A percentile compares a stretch with the other conserved stretches of the same genome.
phyloP scores from a whole-genome alignment of 108 stramenopile species.

The Cylindrotheca closterium region DNA sequence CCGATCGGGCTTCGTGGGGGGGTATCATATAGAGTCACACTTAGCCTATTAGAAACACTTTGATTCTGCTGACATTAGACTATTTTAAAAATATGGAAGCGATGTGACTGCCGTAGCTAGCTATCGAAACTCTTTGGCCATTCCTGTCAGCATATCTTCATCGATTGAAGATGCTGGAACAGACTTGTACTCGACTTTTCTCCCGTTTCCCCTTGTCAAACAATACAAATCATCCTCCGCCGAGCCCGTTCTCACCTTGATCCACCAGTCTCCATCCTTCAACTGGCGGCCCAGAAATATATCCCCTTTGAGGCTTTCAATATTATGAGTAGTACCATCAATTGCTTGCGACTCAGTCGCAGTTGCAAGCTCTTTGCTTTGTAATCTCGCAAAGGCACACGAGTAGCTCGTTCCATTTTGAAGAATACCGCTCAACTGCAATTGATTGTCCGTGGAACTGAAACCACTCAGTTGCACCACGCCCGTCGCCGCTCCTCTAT shows the following conservation, averaged over 20 bases:
- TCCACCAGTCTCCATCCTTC: not conserved
- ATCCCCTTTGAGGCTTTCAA: not conserved
- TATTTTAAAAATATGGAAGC: no score
- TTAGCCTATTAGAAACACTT: no score
- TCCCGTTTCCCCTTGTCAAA: not conserved
- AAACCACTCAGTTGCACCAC: constrained; percentile 49
- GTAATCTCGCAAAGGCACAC: constrained; percentile 22
- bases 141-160: no score
- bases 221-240: not conserved
- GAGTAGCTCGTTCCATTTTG: constrained; percentile 34
- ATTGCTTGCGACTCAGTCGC: no score
- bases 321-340: not conserved
- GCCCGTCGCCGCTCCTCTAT: constrained; percentile 43
- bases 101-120: no score
- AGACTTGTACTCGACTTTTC: not conserved
- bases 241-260: not conserved
- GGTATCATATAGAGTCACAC: no score
- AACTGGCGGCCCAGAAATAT: not conserved
- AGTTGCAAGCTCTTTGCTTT: constrained; percentile 9
- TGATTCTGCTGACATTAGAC: no score
- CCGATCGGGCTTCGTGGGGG: no score
- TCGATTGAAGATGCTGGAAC: not conserved
- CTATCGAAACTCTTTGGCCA: no score
- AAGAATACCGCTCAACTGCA: constrained; percentile 38
- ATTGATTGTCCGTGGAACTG: constrained; percentile 22